Evolutionary conservation across 2,329 filamentous ascomycete genomes (phyloP), one percentile per base, ranked within the genome.

Genomic region (Aspergillus persii): DNA sequence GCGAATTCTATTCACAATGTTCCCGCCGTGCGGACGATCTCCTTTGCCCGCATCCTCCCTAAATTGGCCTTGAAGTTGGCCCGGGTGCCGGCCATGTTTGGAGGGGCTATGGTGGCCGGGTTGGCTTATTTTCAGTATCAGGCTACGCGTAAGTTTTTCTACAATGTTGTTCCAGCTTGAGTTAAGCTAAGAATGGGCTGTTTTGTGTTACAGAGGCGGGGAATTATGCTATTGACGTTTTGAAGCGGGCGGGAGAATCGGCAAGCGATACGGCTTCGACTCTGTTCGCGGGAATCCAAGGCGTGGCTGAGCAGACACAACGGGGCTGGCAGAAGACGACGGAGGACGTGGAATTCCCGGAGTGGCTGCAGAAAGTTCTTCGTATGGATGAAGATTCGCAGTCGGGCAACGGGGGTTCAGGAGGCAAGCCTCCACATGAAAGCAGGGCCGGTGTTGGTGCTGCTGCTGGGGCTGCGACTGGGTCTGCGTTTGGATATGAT

Each of bases 41-140:
- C 86, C n/a, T 89, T 89, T 70, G 81, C 81, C n/a, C 79, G 87
- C 49, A 80, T 83, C 11, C 80, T 99, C 33, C 96, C 96, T 2
- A 94, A 91, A 73, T 83, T 99, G 53, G 87, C 95, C n/a, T 78
- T 95, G 71, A 99, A 97, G 80, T 89, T 99, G 67, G 84, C 88
- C 39, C 87, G 92, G 58, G 82, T 96, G 56, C 95, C 95, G 23
- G 95, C 95, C 59, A 89, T 97, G 79, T 93, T 96, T 69, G 95
- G 94, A 47, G 92, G 92, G 47, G 85, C 93, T 50, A 91, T 92
- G 70, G 85, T 99, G 65, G 93, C 91, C 12, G 91, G 90, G 2
- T 79, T 96, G 60, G 92, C 92, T 29, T 99, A 96, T 84, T 80
- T 99, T 52, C 95, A 99, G 74, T 98, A 99, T 74, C 95, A 99